Evolutionary conservation across 352 stramenopile species (phyloP).

Genomic region (Phytophthora chlamydospora): DNA sequence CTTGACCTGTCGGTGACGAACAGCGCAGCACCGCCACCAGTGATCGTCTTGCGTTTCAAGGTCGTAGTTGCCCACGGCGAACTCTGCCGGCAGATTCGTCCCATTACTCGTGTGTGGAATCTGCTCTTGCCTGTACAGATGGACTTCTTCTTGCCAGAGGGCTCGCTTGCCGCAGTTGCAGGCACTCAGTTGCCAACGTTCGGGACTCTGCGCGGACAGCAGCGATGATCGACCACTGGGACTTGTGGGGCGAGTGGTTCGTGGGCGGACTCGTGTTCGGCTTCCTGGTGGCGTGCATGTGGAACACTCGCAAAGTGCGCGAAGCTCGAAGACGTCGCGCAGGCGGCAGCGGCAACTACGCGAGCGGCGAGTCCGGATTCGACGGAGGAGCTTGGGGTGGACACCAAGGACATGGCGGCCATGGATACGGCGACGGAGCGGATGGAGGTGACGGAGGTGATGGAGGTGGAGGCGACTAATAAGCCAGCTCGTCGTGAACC

Average conservation of each 20-base stretch:
- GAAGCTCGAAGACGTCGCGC: background rate
- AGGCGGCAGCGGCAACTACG: background rate
- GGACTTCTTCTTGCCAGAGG: constrained; percentile 2
- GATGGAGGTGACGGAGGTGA: background rate
- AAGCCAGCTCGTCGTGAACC: background rate
- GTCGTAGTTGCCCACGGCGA: background rate
- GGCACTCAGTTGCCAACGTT: constrained; percentile 1
- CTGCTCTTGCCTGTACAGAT: background rate
- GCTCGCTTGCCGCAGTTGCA: background rate
- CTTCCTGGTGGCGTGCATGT: constrained; percentile 4
- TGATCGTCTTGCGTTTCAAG: constrained; percentile 6
- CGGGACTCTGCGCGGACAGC: background rate
- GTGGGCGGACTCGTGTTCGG: constrained; percentile 7
- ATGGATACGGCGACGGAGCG: background rate
- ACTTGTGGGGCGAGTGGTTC: background rate
- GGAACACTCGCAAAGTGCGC: background rate
- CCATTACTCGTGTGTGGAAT: background rate
- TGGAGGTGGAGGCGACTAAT: background rate
- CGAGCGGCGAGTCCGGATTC: background rate
- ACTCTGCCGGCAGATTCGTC: no score
- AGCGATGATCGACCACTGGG: background rate
- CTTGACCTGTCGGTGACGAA: background rate
- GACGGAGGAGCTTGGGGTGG: background rate
- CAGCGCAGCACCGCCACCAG: background rate
- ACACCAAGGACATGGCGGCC: background rate